These are phyloP conservation scores for Staphylotrichum tortipilum DNA, from an alignment of 495 filamentous ascomycete genomes.

Conservation along the genomic window DNA sequence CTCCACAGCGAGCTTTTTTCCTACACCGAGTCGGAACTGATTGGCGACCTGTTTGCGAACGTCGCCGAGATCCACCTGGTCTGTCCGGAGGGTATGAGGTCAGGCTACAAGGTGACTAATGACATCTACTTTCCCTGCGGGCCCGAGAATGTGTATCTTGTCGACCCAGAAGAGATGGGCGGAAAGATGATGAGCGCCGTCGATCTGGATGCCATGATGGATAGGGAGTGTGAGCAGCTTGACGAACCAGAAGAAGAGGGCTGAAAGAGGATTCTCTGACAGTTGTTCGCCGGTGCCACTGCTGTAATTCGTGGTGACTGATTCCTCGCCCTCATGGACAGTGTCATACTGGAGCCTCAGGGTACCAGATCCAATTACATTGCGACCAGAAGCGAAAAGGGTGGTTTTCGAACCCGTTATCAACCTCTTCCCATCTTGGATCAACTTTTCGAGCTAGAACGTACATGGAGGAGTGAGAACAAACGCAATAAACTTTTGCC, in stretches of 20 bases:
- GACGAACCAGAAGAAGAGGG: not conserved
- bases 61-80: not conserved
- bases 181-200: not conserved
- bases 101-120: not conserved
- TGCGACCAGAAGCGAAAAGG: not conserved
- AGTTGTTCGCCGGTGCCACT: too few relatives aligned
- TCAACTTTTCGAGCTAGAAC: not conserved
- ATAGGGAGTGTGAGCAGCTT: not conserved
- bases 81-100: not conserved
- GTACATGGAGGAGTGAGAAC: not conserved
- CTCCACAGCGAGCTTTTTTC: conserved; percentile 6
- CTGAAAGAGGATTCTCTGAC: not conserved
- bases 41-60: not conserved
- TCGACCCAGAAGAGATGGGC: not conserved
- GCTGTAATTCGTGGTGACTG: too few relatives aligned
- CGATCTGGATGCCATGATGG: conserved; percentile 3
- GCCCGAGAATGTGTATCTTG: conserved; percentile 1
- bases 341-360: too few relatives aligned
- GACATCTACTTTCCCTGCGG: not conserved
- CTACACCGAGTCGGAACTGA: not conserved
- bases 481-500: too few relatives aligned
- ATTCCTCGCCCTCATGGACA: too few relatives aligned
- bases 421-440: not conserved
- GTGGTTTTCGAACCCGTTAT: not conserved
- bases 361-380: not conserved